phyloP scores from a whole-genome alignment of 768 basidiomycete genomes.

The Chalciporus piperatus region DNA sequence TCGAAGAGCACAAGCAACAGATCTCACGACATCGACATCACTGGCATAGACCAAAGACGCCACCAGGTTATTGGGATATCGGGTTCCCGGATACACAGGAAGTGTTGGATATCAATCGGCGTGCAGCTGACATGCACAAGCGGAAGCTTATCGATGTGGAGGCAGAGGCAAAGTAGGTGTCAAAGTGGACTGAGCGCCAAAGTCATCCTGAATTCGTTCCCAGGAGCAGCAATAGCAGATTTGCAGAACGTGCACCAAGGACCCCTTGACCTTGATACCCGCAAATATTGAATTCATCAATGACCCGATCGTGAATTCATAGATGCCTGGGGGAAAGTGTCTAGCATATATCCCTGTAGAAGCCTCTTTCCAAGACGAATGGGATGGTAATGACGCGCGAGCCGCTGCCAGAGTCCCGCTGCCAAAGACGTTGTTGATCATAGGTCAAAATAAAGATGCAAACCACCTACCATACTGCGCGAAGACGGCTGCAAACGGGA shows the following conservation, averaged over 20 bases:
- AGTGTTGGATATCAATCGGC: slow-evolving; percentile 68
- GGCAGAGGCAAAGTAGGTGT: slow-evolving; percentile 53
- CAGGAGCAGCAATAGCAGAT: slow-evolving; percentile 28
- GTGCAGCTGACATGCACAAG: slow-evolving; percentile 69
- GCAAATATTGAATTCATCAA: slow-evolving; percentile 1
- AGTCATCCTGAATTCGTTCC: neutral
- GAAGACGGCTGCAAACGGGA: slow-evolving; percentile 51
- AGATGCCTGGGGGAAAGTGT: slow-evolving; percentile 41
- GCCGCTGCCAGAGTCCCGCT: slow-evolving; percentile 50
- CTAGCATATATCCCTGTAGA: slow-evolving; percentile 46
- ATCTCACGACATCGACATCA: slow-evolving; percentile 73
- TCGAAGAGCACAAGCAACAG: slow-evolving; percentile 57
- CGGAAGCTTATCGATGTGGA: slow-evolving; percentile 60
- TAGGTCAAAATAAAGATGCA: neutral
- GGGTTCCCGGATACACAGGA: slow-evolving; percentile 89
- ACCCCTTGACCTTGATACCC: slow-evolving; percentile 10
- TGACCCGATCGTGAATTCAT: slow-evolving; percentile 1
- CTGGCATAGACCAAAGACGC: slow-evolving; percentile 71
- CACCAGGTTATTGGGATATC: slow-evolving; percentile 88
- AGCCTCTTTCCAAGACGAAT: slow-evolving; percentile 49
- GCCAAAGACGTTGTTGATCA: slow-evolving; percentile 3
- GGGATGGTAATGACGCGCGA: slow-evolving; percentile 58
- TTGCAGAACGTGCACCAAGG: slow-evolving; percentile 16
- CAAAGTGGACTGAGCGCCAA: neutral
- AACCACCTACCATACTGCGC: slow-evolving; percentile 49